Evolutionary conservation across 305 asterid genomes (phyloP).

Genomic region (Fraxinus latifolia): DNA sequence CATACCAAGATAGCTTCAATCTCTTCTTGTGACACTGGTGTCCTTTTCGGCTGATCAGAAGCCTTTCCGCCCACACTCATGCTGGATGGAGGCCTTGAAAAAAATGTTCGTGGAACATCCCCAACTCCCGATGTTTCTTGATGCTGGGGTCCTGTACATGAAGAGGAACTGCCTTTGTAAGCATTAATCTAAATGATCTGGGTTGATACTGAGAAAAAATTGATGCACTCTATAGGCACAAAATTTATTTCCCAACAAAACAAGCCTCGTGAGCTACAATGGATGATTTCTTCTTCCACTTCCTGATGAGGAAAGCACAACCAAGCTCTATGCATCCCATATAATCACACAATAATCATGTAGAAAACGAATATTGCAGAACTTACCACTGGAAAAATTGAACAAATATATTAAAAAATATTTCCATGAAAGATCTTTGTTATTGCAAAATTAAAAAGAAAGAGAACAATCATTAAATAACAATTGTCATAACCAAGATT

Average conservation of each 20-base stretch:
- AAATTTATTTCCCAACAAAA: background rate
- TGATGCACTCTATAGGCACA: background rate
- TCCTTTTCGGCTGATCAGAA: constrained; percentile 80
- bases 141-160: constrained; percentile 50
- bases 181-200: constrained; percentile 8
- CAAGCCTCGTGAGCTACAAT: background rate
- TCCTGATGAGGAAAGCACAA: background rate
- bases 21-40: constrained; percentile 74
- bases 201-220: background rate
- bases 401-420: background rate
- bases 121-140: constrained; percentile 39
- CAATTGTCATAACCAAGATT: background rate
- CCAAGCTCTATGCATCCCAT: background rate
- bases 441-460: background rate
- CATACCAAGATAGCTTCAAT: constrained; percentile 76
- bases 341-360: background rate
- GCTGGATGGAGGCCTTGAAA: constrained; percentile 52
- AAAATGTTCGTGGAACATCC: constrained; percentile 46
- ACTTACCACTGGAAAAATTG: background rate
- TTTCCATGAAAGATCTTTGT: background rate
- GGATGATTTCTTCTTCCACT: background rate
- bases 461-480: background rate
- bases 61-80: constrained; percentile 67
- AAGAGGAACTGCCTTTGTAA: constrained; percentile 20
- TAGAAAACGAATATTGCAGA: background rate